Evolutionary conservation across 768 basidiomycete genomes (phyloP).

Genomic region (Xerocomus potaroensis): DNA sequence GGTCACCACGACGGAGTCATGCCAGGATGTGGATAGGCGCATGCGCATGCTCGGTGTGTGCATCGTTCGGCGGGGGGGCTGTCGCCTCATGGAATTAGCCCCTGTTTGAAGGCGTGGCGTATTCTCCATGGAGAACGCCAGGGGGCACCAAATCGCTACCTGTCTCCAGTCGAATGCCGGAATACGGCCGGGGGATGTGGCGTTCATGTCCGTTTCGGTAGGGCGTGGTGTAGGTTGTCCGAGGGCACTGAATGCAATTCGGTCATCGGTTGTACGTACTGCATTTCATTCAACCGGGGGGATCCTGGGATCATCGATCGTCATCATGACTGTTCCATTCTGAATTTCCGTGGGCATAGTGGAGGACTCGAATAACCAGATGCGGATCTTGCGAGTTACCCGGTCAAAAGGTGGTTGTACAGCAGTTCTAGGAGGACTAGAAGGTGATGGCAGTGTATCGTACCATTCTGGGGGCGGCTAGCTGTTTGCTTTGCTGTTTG

Average conservation of each 20-base stretch:
- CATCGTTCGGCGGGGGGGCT: slow-evolving; percentile 11
- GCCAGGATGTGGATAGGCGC: too few species aligned
- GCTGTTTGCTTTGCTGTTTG: too few species aligned
- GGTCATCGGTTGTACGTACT: not conserved
- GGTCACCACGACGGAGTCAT: not conserved
- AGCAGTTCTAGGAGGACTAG: not conserved
- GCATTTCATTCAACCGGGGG: not conserved
- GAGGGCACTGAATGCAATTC: slow-evolving; percentile 12
- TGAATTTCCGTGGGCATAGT: not conserved
- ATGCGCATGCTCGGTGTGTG: not conserved
- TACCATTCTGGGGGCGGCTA: not conserved
- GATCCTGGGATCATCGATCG: not conserved
- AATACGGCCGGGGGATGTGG: slow-evolving; percentile 2
- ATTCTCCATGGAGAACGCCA: slow-evolving; percentile 5
- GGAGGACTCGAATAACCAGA: too few species aligned
- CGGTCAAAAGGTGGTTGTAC: not conserved
- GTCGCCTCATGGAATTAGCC: slow-evolving; percentile 17
- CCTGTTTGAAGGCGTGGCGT: slow-evolving; percentile 2
- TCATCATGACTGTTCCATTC: not conserved
- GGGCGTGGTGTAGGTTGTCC: slow-evolving; percentile 7
- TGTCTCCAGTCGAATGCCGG: not conserved
- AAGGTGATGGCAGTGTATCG: not conserved
- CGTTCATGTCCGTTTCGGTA: slow-evolving; percentile 8
- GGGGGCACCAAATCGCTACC: not conserved
- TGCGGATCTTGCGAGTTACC: not conserved